Evolutionary conservation across 2,329 filamentous ascomycete species (phyloP).

Genomic region (Sporothrix sp.): DNA sequence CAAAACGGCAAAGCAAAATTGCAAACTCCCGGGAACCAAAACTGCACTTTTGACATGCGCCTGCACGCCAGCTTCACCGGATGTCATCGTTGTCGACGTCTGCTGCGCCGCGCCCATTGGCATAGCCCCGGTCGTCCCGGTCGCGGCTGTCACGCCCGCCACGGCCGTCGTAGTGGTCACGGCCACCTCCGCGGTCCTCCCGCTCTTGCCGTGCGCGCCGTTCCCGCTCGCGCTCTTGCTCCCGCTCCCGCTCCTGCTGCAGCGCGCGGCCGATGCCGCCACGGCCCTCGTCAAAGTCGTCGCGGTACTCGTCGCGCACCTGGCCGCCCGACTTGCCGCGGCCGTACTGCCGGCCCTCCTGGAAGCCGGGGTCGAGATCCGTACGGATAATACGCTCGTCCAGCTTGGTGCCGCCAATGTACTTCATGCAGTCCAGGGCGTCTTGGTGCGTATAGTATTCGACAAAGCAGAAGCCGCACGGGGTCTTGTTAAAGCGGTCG

Average conservation of each 20-base stretch:
- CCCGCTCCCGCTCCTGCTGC: slow-evolving; percentile 37
- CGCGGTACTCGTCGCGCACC: slow-evolving; percentile 93
- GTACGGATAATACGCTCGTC: slow-evolving; percentile 95
- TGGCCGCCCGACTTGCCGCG: slow-evolving; percentile 93
- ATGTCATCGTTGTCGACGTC: slow-evolving; percentile 51
- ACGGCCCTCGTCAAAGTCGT: slow-evolving; percentile 91
- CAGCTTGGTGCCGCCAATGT: slow-evolving; percentile 93
- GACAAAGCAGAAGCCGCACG: slow-evolving; percentile 98
- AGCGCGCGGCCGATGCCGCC: slow-evolving; percentile 79
- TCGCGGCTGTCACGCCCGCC: neutral
- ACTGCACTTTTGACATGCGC: neutral
- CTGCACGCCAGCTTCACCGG: slow-evolving; percentile 29
- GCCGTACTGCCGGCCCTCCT: slow-evolving; percentile 92
- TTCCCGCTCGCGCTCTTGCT: slow-evolving; percentile 39
- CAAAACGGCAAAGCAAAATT: neutral
- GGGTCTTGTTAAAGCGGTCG: slow-evolving; percentile 93
- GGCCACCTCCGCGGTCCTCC: no score
- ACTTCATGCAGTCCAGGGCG: slow-evolving; percentile 96
- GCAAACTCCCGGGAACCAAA: neutral
- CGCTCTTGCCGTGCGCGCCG: slow-evolving; percentile 16
- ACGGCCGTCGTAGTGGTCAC: slow-evolving; percentile 25
- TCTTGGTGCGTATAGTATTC: slow-evolving; percentile 98
- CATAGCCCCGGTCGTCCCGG: slow-evolving; percentile 1
- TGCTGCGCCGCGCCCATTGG: slow-evolving; percentile 28
- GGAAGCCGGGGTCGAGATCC: slow-evolving; percentile 89